These are phyloP conservation scores for Oryza coarctata DNA, from an alignment of 176 grass and related monocot species.

Conservation along the genomic window DNA sequence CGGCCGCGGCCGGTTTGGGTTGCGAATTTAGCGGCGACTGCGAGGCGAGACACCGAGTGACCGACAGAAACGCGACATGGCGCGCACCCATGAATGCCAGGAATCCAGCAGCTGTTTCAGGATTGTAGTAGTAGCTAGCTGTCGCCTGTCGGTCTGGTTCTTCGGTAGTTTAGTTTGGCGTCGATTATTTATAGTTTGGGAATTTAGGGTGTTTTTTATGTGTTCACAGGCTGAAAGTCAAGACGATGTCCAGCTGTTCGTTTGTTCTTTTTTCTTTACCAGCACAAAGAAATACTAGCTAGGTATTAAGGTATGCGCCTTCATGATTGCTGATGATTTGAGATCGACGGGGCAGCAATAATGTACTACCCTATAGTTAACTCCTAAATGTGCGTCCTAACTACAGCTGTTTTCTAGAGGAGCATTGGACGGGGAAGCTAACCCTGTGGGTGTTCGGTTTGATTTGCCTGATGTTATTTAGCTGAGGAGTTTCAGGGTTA, in stretches of 20 bases:
- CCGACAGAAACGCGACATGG: conserved; percentile 30
- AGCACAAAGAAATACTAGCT: not conserved
- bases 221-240: conserved; percentile 5
- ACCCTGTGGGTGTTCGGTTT: conserved; percentile 4
- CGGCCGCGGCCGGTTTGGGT: not conserved
- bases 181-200: not conserved
- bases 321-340: not conserved
- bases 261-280: not conserved
- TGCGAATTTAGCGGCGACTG: not conserved
- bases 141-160: not conserved
- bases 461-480: not conserved
- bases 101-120: not conserved
- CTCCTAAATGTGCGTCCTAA: not conserved
- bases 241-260: not conserved
- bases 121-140: not conserved
- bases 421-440: conserved; percentile 14
- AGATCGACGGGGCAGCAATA: not conserved
- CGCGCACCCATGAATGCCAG: not conserved
- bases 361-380: not conserved
- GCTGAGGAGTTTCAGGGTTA: not conserved
- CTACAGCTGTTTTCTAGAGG: not conserved
- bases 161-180: not conserved
- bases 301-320: not conserved
- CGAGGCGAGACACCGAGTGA: not conserved
- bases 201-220: not conserved